Evolutionary conservation across 2,329 filamentous ascomycete species (phyloP).

Genomic region (Neopestalotiopsis sp.): DNA sequence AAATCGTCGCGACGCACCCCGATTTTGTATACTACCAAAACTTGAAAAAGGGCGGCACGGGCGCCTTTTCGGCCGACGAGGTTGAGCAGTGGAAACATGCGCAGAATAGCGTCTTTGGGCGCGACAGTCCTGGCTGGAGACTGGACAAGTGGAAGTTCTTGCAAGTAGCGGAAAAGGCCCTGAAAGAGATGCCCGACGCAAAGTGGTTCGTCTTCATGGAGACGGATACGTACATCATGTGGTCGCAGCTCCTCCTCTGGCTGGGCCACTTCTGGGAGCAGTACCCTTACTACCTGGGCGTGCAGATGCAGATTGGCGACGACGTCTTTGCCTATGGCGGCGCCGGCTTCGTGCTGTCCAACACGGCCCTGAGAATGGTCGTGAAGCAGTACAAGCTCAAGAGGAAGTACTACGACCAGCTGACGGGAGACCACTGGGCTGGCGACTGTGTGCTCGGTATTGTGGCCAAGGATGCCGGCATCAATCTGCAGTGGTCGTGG

Average conservation of each 20-base stretch:
- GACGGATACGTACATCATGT: slow-evolving; percentile 61
- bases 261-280: slow-evolving; percentile 52
- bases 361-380: slow-evolving; percentile 49
- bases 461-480: slow-evolving; percentile 48
- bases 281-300: slow-evolving; percentile 57
- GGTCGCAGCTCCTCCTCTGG: slow-evolving; percentile 59
- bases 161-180: slow-evolving; percentile 56
- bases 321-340: slow-evolving; percentile 59
- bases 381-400: slow-evolving; percentile 46
- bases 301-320: slow-evolving; percentile 55
- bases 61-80: slow-evolving; percentile 43
- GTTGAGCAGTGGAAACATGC: slow-evolving; percentile 33
- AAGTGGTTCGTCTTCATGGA: slow-evolving; percentile 67
- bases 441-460: slow-evolving; percentile 56
- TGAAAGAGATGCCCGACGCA: slow-evolving; percentile 45
- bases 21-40: slow-evolving; percentile 59
- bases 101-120: slow-evolving; percentile 35
- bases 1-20: slow-evolving; percentile 42
- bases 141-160: slow-evolving; percentile 65
- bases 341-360: slow-evolving; percentile 56
- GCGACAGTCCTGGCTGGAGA: slow-evolving; percentile 53
- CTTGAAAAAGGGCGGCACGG: slow-evolving; percentile 46
- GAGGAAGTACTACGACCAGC: slow-evolving; percentile 47
- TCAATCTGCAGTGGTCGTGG: slow-evolving; percentile 50
- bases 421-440: slow-evolving; percentile 51